A percentile compares a stretch with the other conserved stretches of the same genome.
phyloP scores from a whole-genome alignment of 345 rosid species.

The Sonneratia caseolaris region DNA sequence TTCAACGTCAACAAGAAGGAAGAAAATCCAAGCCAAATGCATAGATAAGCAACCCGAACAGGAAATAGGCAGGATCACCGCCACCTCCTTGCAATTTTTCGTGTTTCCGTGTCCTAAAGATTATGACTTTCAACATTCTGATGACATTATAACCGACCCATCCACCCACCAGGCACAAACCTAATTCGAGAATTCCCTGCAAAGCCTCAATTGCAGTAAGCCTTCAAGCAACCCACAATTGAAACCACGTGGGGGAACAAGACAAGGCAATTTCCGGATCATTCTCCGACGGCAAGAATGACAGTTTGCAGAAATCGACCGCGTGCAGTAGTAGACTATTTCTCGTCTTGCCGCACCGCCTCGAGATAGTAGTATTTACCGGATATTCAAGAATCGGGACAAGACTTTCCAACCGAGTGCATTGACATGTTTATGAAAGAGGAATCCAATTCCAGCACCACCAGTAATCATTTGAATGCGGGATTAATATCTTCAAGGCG shows the following conservation, averaged over 20 bases:
- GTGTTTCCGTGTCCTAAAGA: background rate
- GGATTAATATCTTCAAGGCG: background rate
- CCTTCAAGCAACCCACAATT: background rate
- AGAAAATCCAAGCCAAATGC: background rate
- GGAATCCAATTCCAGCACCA: background rate
- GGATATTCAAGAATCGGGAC: too few relatives aligned
- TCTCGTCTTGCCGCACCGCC: too few relatives aligned
- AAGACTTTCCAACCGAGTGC: background rate
- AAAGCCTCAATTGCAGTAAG: background rate
- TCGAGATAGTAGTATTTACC: too few relatives aligned
- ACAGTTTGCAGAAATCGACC: too few relatives aligned
- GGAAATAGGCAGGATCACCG: background rate
- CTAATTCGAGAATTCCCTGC: background rate
- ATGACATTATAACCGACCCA: background rate
- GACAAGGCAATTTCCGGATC: too few relatives aligned
- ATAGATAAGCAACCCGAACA: background rate
- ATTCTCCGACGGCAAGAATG: too few relatives aligned
- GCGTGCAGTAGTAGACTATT: too few relatives aligned
- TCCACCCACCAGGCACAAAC: background rate
- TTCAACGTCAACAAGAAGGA: conserved; percentile 5
- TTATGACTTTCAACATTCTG: background rate
- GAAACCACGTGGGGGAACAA: background rate
- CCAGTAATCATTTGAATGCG: background rate
- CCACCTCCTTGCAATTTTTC: background rate
- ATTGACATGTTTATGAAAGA: background rate